Percentiles rank a stretch among this genome's conserved stretches.
Evolutionary conservation across 78 protist species (phyloP).

Genomic region (Carpediemonas membranifera): DNA sequence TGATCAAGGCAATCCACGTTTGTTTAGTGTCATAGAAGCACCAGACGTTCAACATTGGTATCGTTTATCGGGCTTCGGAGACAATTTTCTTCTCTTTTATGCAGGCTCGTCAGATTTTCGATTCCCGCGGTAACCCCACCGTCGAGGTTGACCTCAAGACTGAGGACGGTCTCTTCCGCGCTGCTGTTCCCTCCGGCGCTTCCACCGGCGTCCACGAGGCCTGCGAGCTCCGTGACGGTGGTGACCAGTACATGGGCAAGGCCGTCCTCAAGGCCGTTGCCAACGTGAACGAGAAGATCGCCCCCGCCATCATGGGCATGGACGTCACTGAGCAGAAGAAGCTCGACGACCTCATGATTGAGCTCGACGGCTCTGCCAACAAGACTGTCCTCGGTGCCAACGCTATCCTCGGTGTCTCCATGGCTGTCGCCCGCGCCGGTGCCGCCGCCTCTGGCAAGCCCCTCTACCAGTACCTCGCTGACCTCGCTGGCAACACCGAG

Average conservation of each 20-base stretch:
- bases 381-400: constrained; percentile 95
- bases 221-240: constrained; percentile 66
- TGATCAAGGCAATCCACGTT: too few species aligned
- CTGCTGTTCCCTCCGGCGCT: constrained; percentile 96
- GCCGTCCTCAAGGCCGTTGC: constrained; percentile 82
- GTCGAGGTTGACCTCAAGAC: constrained; percentile 72
- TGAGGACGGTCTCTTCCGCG: constrained; percentile 64
- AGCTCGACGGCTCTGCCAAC: constrained; percentile 80
- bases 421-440: constrained; percentile 91
- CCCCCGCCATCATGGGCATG: constrained; percentile 67
- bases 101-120: constrained; percentile 73
- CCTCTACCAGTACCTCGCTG: constrained; percentile 77
- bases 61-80: neutral
- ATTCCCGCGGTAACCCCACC: constrained; percentile 91
- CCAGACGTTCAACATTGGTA: too few species aligned
- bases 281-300: constrained; percentile 72
- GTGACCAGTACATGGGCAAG: constrained; percentile 79
- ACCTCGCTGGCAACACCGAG: constrained; percentile 56
- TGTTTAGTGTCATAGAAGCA: too few species aligned
- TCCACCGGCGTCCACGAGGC: constrained; percentile 98
- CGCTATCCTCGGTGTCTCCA: constrained; percentile 89
- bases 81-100: neutral
- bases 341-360: constrained; percentile 69
- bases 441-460: constrained; percentile 68
- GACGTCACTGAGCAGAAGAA: constrained; percentile 62